A percentile compares a stretch with the other conserved stretches of the same genome.
Conservation (phyloP, 306 rosid genomes). For the Trifolium subterraneum region DNA sequence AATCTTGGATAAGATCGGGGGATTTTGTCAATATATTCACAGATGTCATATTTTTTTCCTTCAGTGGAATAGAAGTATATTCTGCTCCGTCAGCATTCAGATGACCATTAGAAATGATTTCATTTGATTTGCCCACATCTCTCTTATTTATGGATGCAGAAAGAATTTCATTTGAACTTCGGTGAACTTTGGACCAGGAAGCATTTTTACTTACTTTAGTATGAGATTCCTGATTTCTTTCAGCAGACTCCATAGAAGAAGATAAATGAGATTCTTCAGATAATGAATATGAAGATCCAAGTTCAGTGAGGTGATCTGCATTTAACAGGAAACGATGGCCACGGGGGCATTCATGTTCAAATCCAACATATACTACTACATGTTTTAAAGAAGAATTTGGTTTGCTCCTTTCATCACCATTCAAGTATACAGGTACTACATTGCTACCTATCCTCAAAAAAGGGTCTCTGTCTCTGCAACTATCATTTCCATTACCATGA, state of each 20-base stretch:
- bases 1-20: slow-evolving; percentile 49
- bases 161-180: slow-evolving; percentile 54
- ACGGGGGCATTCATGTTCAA: slow-evolving; percentile 93
- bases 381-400: slow-evolving; percentile 54
- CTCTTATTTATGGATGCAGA: slow-evolving; percentile 55
- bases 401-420: slow-evolving; percentile 56
- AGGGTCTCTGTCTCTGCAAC: slow-evolving; percentile 53
- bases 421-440: slow-evolving; percentile 68
- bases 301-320: slow-evolving; percentile 74
- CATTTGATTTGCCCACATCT: slow-evolving; percentile 57
- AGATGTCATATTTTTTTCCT: slow-evolving; percentile 53
- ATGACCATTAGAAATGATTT: slow-evolving; percentile 53
- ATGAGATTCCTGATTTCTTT: slow-evolving; percentile 49
- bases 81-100: slow-evolving; percentile 45
- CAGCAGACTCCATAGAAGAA: slow-evolving; percentile 50
- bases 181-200: slow-evolving; percentile 61
- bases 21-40: slow-evolving; percentile 45
- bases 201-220: slow-evolving; percentile 56
- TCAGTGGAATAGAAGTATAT: slow-evolving; percentile 45
- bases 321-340: slow-evolving; percentile 91
- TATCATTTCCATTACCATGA: slow-evolving; percentile 47
- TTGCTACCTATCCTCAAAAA: slow-evolving; percentile 75
- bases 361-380: slow-evolving; percentile 70
- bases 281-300: slow-evolving; percentile 61
- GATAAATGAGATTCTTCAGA: slow-evolving; percentile 62